phyloP scores from a whole-genome alignment of 1,284 basidiomycete genomes.

The Irpex sp. region DNA sequence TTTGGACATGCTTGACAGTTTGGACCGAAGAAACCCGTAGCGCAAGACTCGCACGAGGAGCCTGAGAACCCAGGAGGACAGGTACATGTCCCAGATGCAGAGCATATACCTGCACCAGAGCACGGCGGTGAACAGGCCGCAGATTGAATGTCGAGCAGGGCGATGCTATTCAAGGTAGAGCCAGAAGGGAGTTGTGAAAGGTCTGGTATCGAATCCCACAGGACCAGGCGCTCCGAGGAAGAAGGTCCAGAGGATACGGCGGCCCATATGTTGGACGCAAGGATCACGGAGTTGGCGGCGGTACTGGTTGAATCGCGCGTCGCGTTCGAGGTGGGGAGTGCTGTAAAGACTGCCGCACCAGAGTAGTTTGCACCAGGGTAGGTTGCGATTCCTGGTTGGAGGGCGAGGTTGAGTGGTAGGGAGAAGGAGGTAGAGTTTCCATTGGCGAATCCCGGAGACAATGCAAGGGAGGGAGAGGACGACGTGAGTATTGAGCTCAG shows the following conservation, averaged over 20 bases:
- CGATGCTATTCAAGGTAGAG: slow-evolving; percentile 40
- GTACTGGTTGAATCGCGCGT: slow-evolving; percentile 44
- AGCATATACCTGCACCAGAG: slow-evolving; percentile 66
- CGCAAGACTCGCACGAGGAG: slow-evolving; percentile 72
- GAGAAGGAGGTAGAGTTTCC: slow-evolving; percentile 39
- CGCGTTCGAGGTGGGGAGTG: slow-evolving; percentile 46
- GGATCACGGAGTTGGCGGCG: slow-evolving; percentile 50
- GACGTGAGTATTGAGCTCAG: slow-evolving; percentile 64
- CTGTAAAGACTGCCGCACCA: slow-evolving; percentile 56
- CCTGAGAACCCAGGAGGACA: slow-evolving; percentile 75
- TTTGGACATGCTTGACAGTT: slow-evolving; percentile 64
- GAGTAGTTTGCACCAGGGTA: slow-evolving; percentile 60
- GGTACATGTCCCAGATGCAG: slow-evolving; percentile 60
- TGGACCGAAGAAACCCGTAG: slow-evolving; percentile 68
- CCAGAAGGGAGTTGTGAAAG: slow-evolving; percentile 56
- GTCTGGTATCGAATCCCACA: slow-evolving; percentile 81
- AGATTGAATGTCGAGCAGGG: slow-evolving; percentile 65
- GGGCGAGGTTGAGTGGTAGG: slow-evolving; percentile 60
- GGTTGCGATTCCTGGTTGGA: slow-evolving; percentile 61
- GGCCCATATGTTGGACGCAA: slow-evolving; percentile 67
- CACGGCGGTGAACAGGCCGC: slow-evolving; percentile 69
- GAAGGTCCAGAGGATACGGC: slow-evolving; percentile 49
- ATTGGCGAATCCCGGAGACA: slow-evolving; percentile 60
- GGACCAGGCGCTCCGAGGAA: slow-evolving; percentile 47
- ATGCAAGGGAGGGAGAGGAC: slow-evolving; percentile 51